Evolutionary conservation across 352 stramenopile species (phyloP).

Genomic region (Phytophthora pinifolia): DNA sequence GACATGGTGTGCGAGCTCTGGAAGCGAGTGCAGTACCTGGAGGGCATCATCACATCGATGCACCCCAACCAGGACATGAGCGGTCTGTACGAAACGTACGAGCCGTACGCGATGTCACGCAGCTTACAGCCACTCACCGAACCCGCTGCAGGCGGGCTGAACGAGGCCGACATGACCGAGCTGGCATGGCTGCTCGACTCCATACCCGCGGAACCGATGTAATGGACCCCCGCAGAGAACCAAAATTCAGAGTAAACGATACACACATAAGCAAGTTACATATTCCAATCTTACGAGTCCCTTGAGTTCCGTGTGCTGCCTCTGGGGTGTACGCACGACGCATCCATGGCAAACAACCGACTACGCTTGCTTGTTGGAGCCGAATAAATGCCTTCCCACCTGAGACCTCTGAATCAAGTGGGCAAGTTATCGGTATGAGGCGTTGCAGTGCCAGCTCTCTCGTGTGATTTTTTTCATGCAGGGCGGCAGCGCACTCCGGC

Average conservation of each 20-base stretch:
- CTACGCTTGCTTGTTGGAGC: too few species aligned
- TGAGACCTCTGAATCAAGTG: background rate
- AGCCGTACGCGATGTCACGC: conserved; percentile 27
- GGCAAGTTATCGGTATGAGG: too few species aligned
- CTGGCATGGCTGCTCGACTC: conserved; percentile 35
- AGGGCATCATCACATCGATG: conserved; percentile 42
- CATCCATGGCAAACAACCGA: background rate
- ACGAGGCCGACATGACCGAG: conserved; percentile 32
- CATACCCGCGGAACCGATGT: conserved; percentile 28
- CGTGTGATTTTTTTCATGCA: conserved; percentile 5
- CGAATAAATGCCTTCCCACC: too few species aligned
- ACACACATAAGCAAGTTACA: conserved; percentile 11
- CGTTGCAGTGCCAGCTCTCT: background rate
- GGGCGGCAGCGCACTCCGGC: conserved; percentile 6
- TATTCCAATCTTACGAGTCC: conserved; percentile 4
- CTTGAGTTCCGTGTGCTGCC: background rate
- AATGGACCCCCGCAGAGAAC: background rate
- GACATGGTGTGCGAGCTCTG: conserved; percentile 59
- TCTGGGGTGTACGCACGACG: too few species aligned
- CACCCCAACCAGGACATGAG: conserved; percentile 36
- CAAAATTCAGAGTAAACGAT: conserved; percentile 14
- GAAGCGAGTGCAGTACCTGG: conserved; percentile 60
- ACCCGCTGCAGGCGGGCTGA: conserved; percentile 8
- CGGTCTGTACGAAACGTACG: conserved; percentile 42
- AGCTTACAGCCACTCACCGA: conserved; percentile 17